Base-by-base conservation (phyloP, 164 flowering plant species). In the Malania oleifera region DNA sequence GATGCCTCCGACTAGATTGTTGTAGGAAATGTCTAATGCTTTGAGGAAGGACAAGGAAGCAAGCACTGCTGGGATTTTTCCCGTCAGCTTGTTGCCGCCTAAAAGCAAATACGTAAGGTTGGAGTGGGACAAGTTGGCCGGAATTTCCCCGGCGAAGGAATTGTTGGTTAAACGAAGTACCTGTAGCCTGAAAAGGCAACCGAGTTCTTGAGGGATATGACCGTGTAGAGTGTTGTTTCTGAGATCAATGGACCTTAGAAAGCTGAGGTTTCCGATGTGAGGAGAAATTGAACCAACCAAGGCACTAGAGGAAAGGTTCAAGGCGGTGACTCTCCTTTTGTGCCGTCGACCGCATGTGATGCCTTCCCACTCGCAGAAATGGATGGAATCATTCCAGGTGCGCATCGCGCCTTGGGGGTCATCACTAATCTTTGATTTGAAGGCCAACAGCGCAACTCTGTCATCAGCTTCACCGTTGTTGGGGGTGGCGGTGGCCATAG, bases 281-380 rank as follows among this genome's bases (percentile, higher is more conserved):
- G 71, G 62, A 0, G 78, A 60, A 11, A 72, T 2, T 7, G 67
- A 7, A 0, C 76, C 74, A 8, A 11, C 47, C 8, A 72, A 31
- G 7, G 23, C 18, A 6, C 14, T 12, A 2, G 54, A 44, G 1
- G 24, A 17, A 9, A 70, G 51, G 13, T 63, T 34, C 25, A 76
- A 15, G 0, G 1, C 39, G 0, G 63, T 63, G 26, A 75, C 73
- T 26, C 77, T 66, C 44, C n/a, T n/a, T n/a, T 58, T 62, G 31
- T 62, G 61, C 7, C 48, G 20, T 7, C 4, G 40, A n/a, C 66
- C 49, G 25, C 74, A 73, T 0, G 66, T 49, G 56, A 73, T 61
- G 7, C 77, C 71, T 7, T 27, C 15, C 77, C 77, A 73, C 12
- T 49, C 22, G 40, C 77, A 73, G 50, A 69, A 67, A 29, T 56